Evolutionary conservation across 257 asterid genomes (phyloP).

Genomic region (Nicotiana benthamiana): DNA sequence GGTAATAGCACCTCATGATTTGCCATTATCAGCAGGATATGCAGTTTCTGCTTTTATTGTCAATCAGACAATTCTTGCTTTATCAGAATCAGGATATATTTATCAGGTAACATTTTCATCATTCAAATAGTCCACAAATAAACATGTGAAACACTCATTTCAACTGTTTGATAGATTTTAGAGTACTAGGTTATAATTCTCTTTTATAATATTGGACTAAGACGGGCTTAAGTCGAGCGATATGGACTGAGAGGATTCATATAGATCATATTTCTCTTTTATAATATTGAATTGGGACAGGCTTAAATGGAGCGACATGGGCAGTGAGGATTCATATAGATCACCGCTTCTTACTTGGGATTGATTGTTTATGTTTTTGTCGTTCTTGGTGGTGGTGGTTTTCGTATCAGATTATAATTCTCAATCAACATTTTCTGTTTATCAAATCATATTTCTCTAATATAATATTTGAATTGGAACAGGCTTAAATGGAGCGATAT

Average conservation of each 20-base stretch:
- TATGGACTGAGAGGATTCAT: too few species aligned
- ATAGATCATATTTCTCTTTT: not conserved
- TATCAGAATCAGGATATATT: conserved; percentile 49
- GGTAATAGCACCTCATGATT: conserved; percentile 83
- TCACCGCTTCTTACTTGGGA: not conserved
- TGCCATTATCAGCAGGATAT: conserved; percentile 47
- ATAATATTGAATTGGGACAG: too few species aligned
- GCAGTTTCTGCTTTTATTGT: conserved; percentile 59
- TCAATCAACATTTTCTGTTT: not conserved
- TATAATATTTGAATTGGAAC: not conserved
- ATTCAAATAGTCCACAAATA: not conserved
- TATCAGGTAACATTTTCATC: conserved; percentile 44
- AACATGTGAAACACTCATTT: not conserved
- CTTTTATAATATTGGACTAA: too few species aligned
- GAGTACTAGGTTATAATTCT: too few species aligned
- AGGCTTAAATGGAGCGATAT: not conserved
- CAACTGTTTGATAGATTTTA: not conserved
- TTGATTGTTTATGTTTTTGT: not conserved
- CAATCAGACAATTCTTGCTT: conserved; percentile 68
- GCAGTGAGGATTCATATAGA: not conserved
- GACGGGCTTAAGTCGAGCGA: too few species aligned
- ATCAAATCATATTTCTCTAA: not conserved
- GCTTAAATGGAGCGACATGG: not conserved
- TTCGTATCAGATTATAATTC: not conserved
- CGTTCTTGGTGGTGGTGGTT: too few species aligned